Evolutionary conservation across 2,329 filamentous ascomycete species (phyloP).

Genomic region (Talaromyces rugulosus): DNA sequence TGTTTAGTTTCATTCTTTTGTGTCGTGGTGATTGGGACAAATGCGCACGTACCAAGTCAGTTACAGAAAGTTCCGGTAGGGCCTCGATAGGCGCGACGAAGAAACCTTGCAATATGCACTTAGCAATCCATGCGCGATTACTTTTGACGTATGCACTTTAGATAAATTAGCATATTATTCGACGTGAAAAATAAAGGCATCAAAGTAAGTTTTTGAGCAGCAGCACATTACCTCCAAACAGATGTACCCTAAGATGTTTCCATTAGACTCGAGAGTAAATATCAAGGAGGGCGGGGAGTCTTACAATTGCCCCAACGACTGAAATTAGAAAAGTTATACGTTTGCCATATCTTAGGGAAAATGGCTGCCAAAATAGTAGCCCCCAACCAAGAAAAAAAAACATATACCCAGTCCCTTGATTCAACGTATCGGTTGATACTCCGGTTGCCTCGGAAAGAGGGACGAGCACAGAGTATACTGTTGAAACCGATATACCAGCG

Average conservation of each 20-base stretch:
- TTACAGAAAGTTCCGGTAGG: conserved; percentile 37
- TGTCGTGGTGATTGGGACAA: neutral
- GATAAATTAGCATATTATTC: conserved; percentile 12
- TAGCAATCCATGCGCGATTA: conserved; percentile 37
- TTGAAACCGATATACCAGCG: conserved; percentile 5
- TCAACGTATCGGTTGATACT: conserved; percentile 29
- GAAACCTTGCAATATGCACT: conserved; percentile 35
- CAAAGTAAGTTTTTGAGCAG: neutral
- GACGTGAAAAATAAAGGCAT: neutral
- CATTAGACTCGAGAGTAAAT: neutral
- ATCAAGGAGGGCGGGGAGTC: neutral
- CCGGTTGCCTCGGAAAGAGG: conserved; percentile 34
- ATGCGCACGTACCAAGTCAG: conserved; percentile 33
- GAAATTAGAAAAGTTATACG: conserved; percentile 32
- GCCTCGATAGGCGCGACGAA: conserved; percentile 40
- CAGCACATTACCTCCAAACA: conserved; percentile 3
- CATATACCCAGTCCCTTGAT: conserved; percentile 37
- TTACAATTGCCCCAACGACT: conserved; percentile 27
- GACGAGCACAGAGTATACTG: conserved; percentile 36
- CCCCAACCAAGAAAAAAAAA: conserved; percentile 45
- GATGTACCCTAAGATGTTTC: conserved; percentile 6
- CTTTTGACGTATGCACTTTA: conserved; percentile 27
- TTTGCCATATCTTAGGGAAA: conserved; percentile 43
- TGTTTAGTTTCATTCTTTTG: neutral
- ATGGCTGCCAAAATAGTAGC: conserved; percentile 45